Conservation (phyloP, 176 grass and related monocot genomes). For the maize (Zea mays) region Zm-B73-REFERENCE-NAM-5.0 NC_050100.1:6906001-6906500, state of each 20-base stretch:
- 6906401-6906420: slow-evolving; percentile 60
- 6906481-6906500: background rate
- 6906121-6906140: slow-evolving; percentile 12
- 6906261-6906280: slow-evolving; percentile 94
- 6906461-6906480: background rate
- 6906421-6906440: slow-evolving; percentile 95
- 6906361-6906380: background rate
- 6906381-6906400: slow-evolving; percentile 10
- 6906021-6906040: slow-evolving; percentile 88
- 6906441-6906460: slow-evolving; percentile 93
- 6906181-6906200: background rate
- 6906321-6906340: slow-evolving; percentile 43
- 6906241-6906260: slow-evolving; percentile 99
- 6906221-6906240: slow-evolving; percentile 94
- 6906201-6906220: slow-evolving; percentile 22
- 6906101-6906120: slow-evolving; percentile 11
- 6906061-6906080: slow-evolving; percentile 94
- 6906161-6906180: slow-evolving; percentile 2
- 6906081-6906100: slow-evolving; percentile 80
- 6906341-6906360: slow-evolving; percentile 2
- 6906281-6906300: slow-evolving; percentile 88
- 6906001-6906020: slow-evolving; percentile 93
- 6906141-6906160: slow-evolving; percentile 14
- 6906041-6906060: slow-evolving; percentile 90
- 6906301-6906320: slow-evolving; percentile 99